Conservation (phyloP, 2,329 filamentous ascomycete species). For the Ceratocystis variospora region DNA sequence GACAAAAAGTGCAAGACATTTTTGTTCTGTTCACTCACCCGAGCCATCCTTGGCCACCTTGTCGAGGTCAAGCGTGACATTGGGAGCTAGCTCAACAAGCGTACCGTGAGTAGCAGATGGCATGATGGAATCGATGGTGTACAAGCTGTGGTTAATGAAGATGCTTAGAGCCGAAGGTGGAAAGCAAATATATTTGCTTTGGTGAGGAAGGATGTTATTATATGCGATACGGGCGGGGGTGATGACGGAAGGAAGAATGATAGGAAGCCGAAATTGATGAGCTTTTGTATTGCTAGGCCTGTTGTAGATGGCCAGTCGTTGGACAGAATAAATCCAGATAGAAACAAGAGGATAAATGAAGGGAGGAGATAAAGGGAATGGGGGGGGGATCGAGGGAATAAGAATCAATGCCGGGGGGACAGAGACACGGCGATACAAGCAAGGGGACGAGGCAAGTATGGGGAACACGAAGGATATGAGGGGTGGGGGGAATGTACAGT, state of each 20-base stretch:
- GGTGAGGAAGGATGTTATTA: constrained; percentile 4
- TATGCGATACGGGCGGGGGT: neutral
- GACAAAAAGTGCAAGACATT: neutral
- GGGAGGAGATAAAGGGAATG: neutral
- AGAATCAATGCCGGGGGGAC: neutral
- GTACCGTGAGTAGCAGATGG: constrained; percentile 14
- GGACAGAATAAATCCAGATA: neutral
- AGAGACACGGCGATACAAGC: neutral
- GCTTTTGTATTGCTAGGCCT: neutral
- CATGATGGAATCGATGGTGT: constrained; percentile 2
- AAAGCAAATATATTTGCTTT: neutral
- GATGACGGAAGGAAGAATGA: neutral
- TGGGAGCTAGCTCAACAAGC: constrained; percentile 18
- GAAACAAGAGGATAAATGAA: neutral
- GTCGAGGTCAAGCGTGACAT: constrained; percentile 18
- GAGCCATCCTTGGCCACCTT: constrained; percentile 53
- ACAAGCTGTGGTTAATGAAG: neutral
- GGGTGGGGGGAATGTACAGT: neutral
- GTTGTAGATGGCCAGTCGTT: neutral
- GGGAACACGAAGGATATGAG: too few species aligned
- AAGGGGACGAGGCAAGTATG: neutral
- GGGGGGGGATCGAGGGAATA: neutral
- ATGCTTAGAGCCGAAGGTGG: neutral
- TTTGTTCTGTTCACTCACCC: constrained; percentile 34
- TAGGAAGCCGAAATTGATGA: neutral